Percentiles rank a stretch among this genome's conserved stretches.
phyloP scores from a whole-genome alignment of 768 basidiomycete species.

The Tylopilus intermedius region DNA sequence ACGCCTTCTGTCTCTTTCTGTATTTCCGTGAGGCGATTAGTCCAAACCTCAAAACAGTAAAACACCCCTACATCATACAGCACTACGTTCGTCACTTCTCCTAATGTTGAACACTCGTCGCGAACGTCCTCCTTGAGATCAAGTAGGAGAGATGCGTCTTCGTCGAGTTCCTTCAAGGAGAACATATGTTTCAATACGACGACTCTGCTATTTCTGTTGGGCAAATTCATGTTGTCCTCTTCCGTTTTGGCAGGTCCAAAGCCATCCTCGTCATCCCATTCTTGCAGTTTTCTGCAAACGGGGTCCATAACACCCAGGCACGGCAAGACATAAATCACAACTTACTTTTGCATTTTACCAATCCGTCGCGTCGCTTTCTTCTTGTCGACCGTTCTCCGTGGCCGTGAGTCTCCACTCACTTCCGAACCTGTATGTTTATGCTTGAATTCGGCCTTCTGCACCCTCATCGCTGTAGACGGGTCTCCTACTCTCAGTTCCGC shows the following conservation, averaged over 20 bases:
- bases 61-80: constrained; percentile 79
- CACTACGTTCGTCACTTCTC: constrained; percentile 93
- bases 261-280: constrained; percentile 94
- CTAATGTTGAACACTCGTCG: constrained; percentile 84
- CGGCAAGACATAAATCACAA: neutral
- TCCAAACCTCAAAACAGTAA: neutral
- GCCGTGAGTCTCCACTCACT: constrained; percentile 40
- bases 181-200: constrained; percentile 98
- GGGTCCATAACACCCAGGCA: neutral
- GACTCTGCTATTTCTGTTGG: constrained; percentile 63
- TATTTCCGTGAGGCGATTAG: constrained; percentile 3
- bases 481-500: constrained; percentile 86
- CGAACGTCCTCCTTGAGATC: constrained; percentile 96
- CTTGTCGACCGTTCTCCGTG: constrained; percentile 66
- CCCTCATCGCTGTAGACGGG: constrained; percentile 63
- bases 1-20: constrained; percentile 91
- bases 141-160: constrained; percentile 78
- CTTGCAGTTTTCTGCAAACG: constrained; percentile 69
- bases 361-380: constrained; percentile 71
- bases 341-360: constrained; percentile 82
- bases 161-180: constrained; percentile 74
- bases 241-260: constrained; percentile 69
- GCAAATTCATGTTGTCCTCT: constrained; percentile 42
- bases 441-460: constrained; percentile 70
- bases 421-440: constrained; percentile 54